These are phyloP conservation scores for Phytophthora foliorum DNA, from an alignment of 352 stramenopile genomes.

Conservation along the genomic window DNA sequence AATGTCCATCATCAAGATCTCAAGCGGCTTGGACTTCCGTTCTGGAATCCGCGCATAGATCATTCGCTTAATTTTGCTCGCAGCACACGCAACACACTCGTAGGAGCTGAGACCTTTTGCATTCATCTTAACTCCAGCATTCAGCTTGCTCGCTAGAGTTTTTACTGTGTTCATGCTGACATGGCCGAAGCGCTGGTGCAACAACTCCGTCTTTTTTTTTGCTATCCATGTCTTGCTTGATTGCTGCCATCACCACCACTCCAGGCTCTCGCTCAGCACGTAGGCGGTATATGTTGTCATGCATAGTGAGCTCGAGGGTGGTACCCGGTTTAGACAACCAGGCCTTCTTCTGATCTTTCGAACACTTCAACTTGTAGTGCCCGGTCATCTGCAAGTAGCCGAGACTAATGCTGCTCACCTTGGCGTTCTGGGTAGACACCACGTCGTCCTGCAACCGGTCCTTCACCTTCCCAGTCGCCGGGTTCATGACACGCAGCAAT, in stretches of 20 bases:
- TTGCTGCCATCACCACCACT: conserved; percentile 14
- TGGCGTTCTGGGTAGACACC: conserved; percentile 10
- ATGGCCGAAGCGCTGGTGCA: conserved; percentile 15
- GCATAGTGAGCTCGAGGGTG: conserved; percentile 8
- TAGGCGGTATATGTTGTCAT: conserved; percentile 19
- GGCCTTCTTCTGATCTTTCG: conserved; percentile 2
- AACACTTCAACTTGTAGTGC: conserved; percentile 14
- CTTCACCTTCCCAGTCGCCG: too few relatives aligned
- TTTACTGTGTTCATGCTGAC: conserved; percentile 15
- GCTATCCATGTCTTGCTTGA: conserved; percentile 7
- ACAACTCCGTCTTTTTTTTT: conserved; percentile 15
- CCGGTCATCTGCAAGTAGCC: conserved; percentile 15
- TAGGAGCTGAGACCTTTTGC: conserved; percentile 14
- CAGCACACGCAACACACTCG: conserved; percentile 16
- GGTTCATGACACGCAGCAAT: too few relatives aligned
- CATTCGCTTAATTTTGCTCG: conserved; percentile 17
- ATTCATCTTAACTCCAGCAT: conserved; percentile 24
- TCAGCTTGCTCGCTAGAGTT: neutral
- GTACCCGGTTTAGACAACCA: conserved; percentile 12
- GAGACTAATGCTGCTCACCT: conserved; percentile 13
- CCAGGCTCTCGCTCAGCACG: conserved; percentile 1
- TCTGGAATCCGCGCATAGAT: conserved; percentile 2
- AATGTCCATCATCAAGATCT: conserved; percentile 15
- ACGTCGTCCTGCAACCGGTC: conserved; percentile 19
- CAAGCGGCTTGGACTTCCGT: neutral